Percentiles rank a stretch among this genome's conserved stretches.
These are phyloP conservation scores for Aspergillus heteromorphus DNA, from an alignment of 495 filamentous ascomycete species.

Conservation along the genomic window DNA sequence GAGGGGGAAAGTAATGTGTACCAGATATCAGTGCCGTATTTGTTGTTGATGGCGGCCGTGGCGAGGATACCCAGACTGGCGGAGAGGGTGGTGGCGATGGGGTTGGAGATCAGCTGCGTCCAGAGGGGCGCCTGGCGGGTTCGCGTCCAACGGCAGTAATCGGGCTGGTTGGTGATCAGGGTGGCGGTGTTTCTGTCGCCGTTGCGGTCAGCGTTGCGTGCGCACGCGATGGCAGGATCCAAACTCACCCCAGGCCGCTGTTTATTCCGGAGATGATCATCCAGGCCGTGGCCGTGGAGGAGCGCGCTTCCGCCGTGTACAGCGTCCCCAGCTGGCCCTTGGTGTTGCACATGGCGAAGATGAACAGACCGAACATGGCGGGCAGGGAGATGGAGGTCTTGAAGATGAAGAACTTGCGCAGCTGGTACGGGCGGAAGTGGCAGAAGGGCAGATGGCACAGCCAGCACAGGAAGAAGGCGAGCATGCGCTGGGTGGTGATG, in stretches of 20 bases:
- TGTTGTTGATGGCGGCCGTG: conserved; percentile 35
- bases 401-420: conserved; percentile 27
- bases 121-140: conserved; percentile 31
- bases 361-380: conserved; percentile 27
- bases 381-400: conserved; percentile 26
- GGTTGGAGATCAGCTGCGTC: conserved; percentile 33
- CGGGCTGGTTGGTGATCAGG: conserved; percentile 37
- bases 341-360: conserved; percentile 26
- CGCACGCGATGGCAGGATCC: not conserved
- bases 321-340: conserved; percentile 30
- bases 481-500: conserved; percentile 51
- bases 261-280: conserved; percentile 38
- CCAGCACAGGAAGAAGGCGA: conserved; percentile 52
- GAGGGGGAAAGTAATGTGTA: not conserved
- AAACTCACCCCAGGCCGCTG: conserved; percentile 28
- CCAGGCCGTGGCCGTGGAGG: conserved; percentile 23
- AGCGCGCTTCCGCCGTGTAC: conserved; percentile 15
- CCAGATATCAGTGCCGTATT: conserved; percentile 30
- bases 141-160: conserved; percentile 34
- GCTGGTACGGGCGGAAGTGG: conserved; percentile 26
- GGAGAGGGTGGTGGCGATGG: conserved; percentile 34
- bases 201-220: not conserved
- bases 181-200: conserved; percentile 27
- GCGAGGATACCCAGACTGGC: conserved; percentile 38
- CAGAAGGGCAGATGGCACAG: conserved; percentile 23